phyloP scores from a whole-genome alignment of 1,284 basidiomycete species.

The Pseudozyma pruni region DNA sequence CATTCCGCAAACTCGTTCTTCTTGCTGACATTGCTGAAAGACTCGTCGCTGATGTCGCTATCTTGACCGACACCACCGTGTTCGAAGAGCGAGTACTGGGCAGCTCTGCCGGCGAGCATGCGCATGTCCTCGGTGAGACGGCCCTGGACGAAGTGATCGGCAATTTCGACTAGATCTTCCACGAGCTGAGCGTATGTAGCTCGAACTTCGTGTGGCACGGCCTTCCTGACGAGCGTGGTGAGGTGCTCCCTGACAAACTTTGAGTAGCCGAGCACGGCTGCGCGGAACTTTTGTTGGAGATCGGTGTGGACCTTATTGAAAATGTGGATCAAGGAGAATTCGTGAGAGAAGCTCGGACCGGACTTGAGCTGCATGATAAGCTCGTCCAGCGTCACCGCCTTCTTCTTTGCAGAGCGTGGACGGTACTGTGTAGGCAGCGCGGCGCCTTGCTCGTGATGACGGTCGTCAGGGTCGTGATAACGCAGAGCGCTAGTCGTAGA shows the following conservation, averaged over 20 bases:
- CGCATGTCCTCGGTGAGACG: conserved; percentile 15
- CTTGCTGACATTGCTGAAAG: too few species aligned
- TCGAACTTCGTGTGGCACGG: neutral
- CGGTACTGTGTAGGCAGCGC: too few species aligned
- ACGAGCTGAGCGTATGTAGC: conserved; percentile 4
- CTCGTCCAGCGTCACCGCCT: conserved; percentile 11
- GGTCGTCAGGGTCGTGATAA: too few species aligned
- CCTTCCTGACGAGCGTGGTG: conserved; percentile 1
- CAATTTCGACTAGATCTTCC: conserved; percentile 10
- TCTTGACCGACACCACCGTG: neutral
- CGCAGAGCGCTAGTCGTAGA: too few species aligned
- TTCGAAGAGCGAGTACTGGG: conserved; percentile 3
- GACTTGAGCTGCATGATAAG: conserved; percentile 2
- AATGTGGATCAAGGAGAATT: neutral
- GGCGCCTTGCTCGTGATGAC: too few species aligned
- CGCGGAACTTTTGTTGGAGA: conserved; percentile 14
- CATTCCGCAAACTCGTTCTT: conserved; percentile 6
- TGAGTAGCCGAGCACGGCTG: conserved; percentile 2
- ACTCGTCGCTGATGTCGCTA: neutral
- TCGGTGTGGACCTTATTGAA: neutral
- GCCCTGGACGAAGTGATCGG: conserved; percentile 3
- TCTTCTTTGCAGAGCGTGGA: conserved; percentile 9
- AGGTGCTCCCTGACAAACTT: neutral
- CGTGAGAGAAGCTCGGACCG: neutral
- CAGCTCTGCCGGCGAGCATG: conserved; percentile 6